These are phyloP conservation scores for Hibiscus tridactylites DNA, from an alignment of 345 rosid species.

Conservation along the genomic window DNA sequence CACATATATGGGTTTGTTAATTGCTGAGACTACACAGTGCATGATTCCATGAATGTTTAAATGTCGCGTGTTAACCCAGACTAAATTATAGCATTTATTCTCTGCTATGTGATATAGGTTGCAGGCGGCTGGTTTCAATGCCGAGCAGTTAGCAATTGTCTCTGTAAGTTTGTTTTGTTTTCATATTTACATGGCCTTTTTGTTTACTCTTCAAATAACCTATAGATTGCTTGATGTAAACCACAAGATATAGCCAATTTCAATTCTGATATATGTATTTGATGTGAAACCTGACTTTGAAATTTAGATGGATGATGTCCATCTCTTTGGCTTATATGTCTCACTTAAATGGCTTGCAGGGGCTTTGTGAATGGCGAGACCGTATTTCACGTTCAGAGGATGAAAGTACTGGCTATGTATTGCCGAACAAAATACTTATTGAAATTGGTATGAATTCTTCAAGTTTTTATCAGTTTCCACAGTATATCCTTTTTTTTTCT, in stretches of 20 bases:
- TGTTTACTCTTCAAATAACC: no score
- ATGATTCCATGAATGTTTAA: no score
- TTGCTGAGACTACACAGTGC: no score
- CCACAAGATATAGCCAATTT: no score
- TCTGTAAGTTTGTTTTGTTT: slow-evolving; percentile 25
- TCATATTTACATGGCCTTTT: no score
- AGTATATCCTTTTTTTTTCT: neutral
- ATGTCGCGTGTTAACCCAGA: neutral
- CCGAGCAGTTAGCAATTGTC: slow-evolving; percentile 80
- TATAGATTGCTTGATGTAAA: no score
- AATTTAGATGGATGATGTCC: neutral
- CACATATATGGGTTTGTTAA: slow-evolving; percentile 47
- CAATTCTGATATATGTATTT: neutral
- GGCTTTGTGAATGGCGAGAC: slow-evolving; percentile 77
- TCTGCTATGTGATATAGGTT: slow-evolving; percentile 38
- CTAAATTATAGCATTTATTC: slow-evolving; percentile 16
- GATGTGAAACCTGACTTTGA: neutral
- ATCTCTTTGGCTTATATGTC: neutral
- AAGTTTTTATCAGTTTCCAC: neutral
- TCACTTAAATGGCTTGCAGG: slow-evolving; percentile 17
- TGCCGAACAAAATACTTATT: slow-evolving; percentile 78
- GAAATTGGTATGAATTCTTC: slow-evolving; percentile 52
- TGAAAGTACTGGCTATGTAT: slow-evolving; percentile 78
- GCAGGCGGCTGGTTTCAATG: slow-evolving; percentile 47
- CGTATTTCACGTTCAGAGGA: slow-evolving; percentile 66